A percentile compares a stretch with the other conserved stretches of the same genome.
These are phyloP conservation scores for Dothidotthia symphoricarpi DNA, from an alignment of 2,329 filamentous ascomycete genomes.

Conservation along the genomic window DNA sequence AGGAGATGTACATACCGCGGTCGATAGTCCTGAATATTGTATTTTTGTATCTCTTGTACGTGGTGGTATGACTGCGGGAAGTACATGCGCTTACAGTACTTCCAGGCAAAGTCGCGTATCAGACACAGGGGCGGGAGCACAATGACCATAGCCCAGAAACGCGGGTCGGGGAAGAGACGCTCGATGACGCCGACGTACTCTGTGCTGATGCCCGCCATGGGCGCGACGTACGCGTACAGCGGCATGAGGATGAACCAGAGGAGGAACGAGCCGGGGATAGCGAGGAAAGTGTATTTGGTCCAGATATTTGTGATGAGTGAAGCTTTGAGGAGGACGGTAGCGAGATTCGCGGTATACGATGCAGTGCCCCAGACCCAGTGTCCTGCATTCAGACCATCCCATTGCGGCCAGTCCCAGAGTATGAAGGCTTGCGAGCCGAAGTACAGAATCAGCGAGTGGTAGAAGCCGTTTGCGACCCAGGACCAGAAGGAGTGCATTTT, in stretches of 20 bases:
- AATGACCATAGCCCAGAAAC: constrained; percentile 90
- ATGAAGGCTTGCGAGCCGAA: constrained; percentile 79
- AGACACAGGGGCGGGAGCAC: constrained; percentile 79
- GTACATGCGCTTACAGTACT: constrained; percentile 97
- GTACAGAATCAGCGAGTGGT: constrained; percentile 93
- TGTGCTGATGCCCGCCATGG: constrained; percentile 70
- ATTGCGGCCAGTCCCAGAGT: constrained; percentile 72
- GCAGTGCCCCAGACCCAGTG: constrained; percentile 98
- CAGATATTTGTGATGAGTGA: constrained; percentile 94
- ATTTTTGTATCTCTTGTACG: constrained; percentile 99
- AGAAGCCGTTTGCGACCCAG: constrained; percentile 93
- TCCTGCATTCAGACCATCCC: constrained; percentile 77
- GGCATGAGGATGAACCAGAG: constrained; percentile 92
- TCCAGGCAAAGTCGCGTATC: constrained; percentile 88
- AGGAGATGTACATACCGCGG: constrained; percentile 65
- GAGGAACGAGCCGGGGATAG: constrained; percentile 88
- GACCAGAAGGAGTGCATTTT: constrained; percentile 86
- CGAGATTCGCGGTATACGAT: constrained; percentile 90
- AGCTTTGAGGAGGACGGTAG: constrained; percentile 92
- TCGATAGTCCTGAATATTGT: constrained; percentile 98
- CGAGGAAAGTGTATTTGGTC: constrained; percentile 96
- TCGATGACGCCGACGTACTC: constrained; percentile 87
- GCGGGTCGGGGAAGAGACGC: constrained; percentile 72
- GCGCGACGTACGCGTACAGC: constrained; percentile 81
- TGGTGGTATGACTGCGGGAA: constrained; percentile 94